Conservation (phyloP, 352 stramenopile species). For the Globisporangium okanoganense region DNA sequence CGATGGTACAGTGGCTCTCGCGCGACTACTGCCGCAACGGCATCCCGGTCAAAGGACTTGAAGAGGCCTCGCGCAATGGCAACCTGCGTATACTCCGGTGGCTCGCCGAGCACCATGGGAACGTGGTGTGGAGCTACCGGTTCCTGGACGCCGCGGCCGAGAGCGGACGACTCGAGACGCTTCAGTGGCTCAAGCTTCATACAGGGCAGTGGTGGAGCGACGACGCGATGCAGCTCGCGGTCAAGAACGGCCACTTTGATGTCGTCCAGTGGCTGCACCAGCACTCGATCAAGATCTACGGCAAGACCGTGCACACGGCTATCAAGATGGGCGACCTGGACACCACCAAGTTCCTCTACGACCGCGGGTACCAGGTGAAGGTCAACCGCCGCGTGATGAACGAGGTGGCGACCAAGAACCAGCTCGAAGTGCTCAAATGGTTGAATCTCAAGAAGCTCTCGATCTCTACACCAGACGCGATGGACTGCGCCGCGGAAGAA, state of each 20-base stretch:
- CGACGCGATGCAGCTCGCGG: conserved; percentile 14
- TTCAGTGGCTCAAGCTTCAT: conserved; percentile 11
- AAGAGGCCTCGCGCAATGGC: conserved; percentile 6
- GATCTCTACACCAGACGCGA: conserved; percentile 9
- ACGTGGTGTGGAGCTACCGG: conserved; percentile 13
- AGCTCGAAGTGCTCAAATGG: conserved; percentile 14
- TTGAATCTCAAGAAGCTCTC: conserved; percentile 8
- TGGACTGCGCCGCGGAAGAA: conserved; percentile 11
- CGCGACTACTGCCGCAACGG: neutral
- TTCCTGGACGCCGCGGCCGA: conserved; percentile 7
- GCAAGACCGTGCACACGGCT: conserved; percentile 11
- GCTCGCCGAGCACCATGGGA: conserved; percentile 7
- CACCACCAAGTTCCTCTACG: conserved; percentile 9
- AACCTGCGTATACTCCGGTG: conserved; percentile 7
- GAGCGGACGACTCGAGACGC: conserved; percentile 6
- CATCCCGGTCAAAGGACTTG: conserved; percentile 5
- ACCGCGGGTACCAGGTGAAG: conserved; percentile 14
- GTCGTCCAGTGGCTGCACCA: conserved; percentile 16
- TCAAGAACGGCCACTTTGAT: conserved; percentile 8
- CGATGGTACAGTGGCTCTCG: conserved; percentile 13
- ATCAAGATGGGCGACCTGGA: conserved; percentile 14
- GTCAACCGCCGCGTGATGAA: conserved; percentile 15
- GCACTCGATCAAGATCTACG: conserved; percentile 15
- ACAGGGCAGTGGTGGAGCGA: conserved; percentile 14
- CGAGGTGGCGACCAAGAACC: conserved; percentile 8